These are phyloP conservation scores for Dactylellina parvicollis DNA, from an alignment of 2,329 filamentous ascomycete genomes.

Conservation along the genomic window DNA sequence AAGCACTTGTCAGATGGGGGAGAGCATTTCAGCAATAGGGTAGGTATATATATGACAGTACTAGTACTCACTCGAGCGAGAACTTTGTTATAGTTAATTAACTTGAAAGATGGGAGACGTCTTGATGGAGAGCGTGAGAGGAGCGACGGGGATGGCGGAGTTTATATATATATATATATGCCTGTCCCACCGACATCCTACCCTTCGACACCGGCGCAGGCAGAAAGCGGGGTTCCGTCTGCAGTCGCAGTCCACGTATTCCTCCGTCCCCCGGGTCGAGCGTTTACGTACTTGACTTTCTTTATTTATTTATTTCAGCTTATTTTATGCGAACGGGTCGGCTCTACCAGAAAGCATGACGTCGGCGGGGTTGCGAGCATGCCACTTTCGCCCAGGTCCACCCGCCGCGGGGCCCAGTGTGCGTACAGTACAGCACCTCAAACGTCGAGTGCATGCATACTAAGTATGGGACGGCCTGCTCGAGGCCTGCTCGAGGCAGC, in stretches of 20 bases:
- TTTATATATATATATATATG: not conserved
- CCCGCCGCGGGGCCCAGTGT: conserved; percentile 16
- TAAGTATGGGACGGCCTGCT: not conserved
- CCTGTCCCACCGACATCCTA: no score
- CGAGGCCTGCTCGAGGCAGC: not conserved
- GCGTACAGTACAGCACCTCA: conserved; percentile 3
- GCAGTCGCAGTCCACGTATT: conserved; percentile 23
- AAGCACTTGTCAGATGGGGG: no score
- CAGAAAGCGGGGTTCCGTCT: conserved; percentile 25
- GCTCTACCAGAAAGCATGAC: conserved; percentile 26
- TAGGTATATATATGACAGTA: no score
- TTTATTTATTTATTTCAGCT: conserved; percentile 7
- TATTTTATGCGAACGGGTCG: conserved; percentile 14
- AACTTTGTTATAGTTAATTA: no score
- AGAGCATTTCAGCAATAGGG: no score
- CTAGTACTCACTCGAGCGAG: no score
- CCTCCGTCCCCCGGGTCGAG: conserved; percentile 1
- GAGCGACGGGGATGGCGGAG: not conserved
- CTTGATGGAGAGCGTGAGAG: not conserved
- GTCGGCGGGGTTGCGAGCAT: conserved; percentile 42
- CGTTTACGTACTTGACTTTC: conserved; percentile 40
- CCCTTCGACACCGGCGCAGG: no score
- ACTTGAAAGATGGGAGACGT: no score
- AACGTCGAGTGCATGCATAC: not conserved
- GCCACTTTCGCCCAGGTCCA: conserved; percentile 24